Conservation (phyloP, 805 yeast species). For the Wickerhamomyces subpelliculosus region DNA sequence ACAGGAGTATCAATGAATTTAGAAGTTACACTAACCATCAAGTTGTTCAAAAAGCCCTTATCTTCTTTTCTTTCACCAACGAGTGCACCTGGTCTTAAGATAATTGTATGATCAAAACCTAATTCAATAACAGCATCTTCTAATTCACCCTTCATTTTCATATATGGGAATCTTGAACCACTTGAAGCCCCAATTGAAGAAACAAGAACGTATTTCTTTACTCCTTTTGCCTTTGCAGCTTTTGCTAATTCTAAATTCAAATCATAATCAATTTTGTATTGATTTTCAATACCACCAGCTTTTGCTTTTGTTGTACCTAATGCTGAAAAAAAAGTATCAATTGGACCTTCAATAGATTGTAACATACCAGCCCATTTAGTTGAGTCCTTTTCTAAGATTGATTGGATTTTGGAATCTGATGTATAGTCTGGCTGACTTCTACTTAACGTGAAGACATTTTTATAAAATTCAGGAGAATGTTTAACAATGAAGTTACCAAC, state of each 20-base stretch:
- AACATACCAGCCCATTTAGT: conserved; percentile 43
- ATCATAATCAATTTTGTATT: conserved; percentile 68
- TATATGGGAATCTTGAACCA: conserved; percentile 52
- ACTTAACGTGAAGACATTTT: conserved; percentile 40
- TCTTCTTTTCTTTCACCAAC: conserved; percentile 51
- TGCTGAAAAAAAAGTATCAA: conserved; percentile 49
- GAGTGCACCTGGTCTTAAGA: conserved; percentile 71
- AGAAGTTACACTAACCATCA: conserved; percentile 27
- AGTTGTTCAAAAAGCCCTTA: conserved; percentile 31
- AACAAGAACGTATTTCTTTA: conserved; percentile 59
- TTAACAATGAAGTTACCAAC: conserved; percentile 57
- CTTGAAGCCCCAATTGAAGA: conserved; percentile 60
- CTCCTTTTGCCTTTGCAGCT: conserved; percentile 66
- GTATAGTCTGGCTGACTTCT: conserved; percentile 30
- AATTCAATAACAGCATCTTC: conserved; percentile 61
- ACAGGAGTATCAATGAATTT: conserved; percentile 27
- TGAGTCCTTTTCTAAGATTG: conserved; percentile 39
- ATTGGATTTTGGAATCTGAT: conserved; percentile 14
- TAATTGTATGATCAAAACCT: conserved; percentile 63
- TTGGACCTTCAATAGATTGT: conserved; percentile 15
- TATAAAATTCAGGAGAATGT: conserved; percentile 30
- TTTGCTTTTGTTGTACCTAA: conserved; percentile 70
- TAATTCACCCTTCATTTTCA: conserved; percentile 65
- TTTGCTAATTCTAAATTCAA: conserved; percentile 61
- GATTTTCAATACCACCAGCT: conserved; percentile 71